These are phyloP conservation scores for Aspergillus brasiliensis DNA, from an alignment of 2,329 filamentous ascomycete species.

Conservation along the genomic window DNA sequence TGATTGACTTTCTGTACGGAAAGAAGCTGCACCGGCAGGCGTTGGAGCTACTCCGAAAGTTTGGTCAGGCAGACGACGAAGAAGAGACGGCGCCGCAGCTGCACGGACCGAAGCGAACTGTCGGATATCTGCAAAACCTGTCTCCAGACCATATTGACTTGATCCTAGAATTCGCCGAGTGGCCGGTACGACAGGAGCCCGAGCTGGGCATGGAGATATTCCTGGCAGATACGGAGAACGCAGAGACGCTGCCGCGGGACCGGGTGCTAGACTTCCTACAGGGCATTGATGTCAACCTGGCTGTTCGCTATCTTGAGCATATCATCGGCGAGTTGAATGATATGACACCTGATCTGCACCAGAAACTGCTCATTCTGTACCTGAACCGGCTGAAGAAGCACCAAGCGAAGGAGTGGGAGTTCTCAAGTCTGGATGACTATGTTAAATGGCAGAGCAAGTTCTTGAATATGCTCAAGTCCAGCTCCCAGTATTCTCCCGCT, in stretches of 20 bases:
- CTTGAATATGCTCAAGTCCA: conserved; percentile 73
- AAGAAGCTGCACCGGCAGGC: conserved; percentile 91
- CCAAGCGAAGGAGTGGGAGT: conserved; percentile 40
- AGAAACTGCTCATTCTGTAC: conserved; percentile 75
- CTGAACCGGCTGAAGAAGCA: conserved; percentile 55
- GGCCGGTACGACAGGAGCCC: conserved; percentile 75
- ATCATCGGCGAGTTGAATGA: conserved; percentile 87
- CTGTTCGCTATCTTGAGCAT: conserved; percentile 84
- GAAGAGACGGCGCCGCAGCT: conserved; percentile 55
- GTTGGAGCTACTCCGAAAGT: conserved; percentile 76
- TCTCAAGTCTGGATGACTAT: conserved; percentile 51
- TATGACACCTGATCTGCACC: conserved; percentile 81
- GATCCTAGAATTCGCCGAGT: conserved; percentile 86
- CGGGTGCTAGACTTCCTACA: conserved; percentile 74
- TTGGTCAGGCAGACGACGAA: conserved; percentile 62
- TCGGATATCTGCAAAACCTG: conserved; percentile 86
- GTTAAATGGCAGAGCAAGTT: conserved; percentile 66
- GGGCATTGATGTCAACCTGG: conserved; percentile 68
- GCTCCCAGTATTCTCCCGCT: conserved; percentile 76
- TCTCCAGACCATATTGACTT: conserved; percentile 86
- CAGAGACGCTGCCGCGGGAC: conserved; percentile 80
- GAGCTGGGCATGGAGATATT: conserved; percentile 89
- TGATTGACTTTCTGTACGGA: conserved; percentile 97
- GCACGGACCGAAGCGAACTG: conserved; percentile 78
- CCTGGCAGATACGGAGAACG: conserved; percentile 88